These are phyloP conservation scores for Onygena corvina DNA, from an alignment of 2,329 filamentous ascomycete species.

Conservation along the genomic window DNA sequence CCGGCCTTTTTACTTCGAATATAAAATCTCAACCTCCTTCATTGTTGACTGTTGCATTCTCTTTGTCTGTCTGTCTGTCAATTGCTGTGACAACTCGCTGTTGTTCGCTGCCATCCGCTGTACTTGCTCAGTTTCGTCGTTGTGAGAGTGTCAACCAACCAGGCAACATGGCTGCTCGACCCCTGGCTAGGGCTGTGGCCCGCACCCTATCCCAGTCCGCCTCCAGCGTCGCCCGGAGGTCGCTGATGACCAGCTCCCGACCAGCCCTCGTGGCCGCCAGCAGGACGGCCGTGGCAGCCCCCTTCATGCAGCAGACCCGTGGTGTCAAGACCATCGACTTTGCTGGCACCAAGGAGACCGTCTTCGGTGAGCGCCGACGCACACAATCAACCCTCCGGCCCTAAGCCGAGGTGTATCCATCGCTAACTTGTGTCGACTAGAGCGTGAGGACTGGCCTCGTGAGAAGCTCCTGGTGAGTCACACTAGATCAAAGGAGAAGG, in stretches of 20 bases:
- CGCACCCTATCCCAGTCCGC: slow-evolving; percentile 40
- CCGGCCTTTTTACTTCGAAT: not conserved
- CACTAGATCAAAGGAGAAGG: too few species aligned
- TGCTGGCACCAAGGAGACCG: slow-evolving; percentile 84
- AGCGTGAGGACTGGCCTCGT: slow-evolving; percentile 95
- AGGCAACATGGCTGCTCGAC: slow-evolving; percentile 38
- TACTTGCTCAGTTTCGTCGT: not conserved
- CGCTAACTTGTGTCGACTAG: slow-evolving; percentile 38
- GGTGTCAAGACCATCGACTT: slow-evolving; percentile 99
- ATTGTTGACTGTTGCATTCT: slow-evolving; percentile 9
- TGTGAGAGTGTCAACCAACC: slow-evolving; percentile 8
- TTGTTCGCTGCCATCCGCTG: not conserved
- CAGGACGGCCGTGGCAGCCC: slow-evolving; percentile 35
- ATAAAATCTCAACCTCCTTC: not conserved
- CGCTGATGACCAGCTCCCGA: slow-evolving; percentile 43
- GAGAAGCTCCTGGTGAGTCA: slow-evolving; percentile 86
- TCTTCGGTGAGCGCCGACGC: slow-evolving; percentile 64
- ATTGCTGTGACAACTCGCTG: too few species aligned
- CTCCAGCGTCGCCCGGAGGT: slow-evolving; percentile 42
- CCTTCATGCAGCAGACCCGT: slow-evolving; percentile 56
- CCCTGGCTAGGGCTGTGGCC: slow-evolving; percentile 45
- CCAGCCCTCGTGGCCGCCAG: slow-evolving; percentile 37
- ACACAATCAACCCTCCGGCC: too few species aligned
- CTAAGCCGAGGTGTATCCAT: not conserved
- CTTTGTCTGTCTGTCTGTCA: too few species aligned